A percentile compares a stretch with the other conserved stretches of the same genome.
These are phyloP conservation scores for Cutaneotrichosporon cyanovorans DNA, from an alignment of 1,284 basidiomycete species.

Conservation along the genomic window DNA sequence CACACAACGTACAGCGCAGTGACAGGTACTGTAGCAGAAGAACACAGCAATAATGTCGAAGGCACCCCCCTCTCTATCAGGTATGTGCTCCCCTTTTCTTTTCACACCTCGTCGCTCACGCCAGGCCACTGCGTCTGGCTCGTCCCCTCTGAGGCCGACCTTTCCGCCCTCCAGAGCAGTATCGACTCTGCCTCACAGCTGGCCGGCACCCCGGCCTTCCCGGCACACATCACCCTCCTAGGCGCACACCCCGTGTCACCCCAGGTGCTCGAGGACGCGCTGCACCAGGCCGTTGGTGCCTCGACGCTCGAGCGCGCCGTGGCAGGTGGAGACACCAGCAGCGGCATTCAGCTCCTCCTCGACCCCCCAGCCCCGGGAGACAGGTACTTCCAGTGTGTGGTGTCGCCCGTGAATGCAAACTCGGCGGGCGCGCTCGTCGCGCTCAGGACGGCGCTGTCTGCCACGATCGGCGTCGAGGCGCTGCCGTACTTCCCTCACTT, in stretches of 20 bases:
- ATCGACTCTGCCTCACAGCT: slow-evolving; percentile 9
- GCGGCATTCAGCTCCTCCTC: slow-evolving; percentile 1
- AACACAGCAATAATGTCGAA: too few species aligned
- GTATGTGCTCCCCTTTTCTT: too few species aligned
- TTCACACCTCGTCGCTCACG: slow-evolving; percentile 1
- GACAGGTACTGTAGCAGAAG: too few species aligned
- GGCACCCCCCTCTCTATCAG: too few species aligned
- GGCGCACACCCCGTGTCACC: neutral
- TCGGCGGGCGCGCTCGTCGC: slow-evolving; percentile 8
- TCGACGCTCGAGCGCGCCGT: slow-evolving; percentile 1
- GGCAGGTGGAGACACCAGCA: neutral
- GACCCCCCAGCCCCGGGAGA: slow-evolving; percentile 13
- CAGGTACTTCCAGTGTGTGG: slow-evolving; percentile 35
- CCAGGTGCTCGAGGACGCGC: neutral
- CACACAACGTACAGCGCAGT: too few species aligned
- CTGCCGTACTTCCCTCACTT: slow-evolving; percentile 34
- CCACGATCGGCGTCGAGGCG: slow-evolving; percentile 1
- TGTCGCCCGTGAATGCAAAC: slow-evolving; percentile 22
- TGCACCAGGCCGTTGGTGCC: neutral
- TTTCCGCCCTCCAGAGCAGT: slow-evolving; percentile 5
- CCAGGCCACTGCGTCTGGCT: slow-evolving; percentile 24
- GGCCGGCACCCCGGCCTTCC: slow-evolving; percentile 20
- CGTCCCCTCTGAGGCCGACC: slow-evolving; percentile 5
- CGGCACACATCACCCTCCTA: slow-evolving; percentile 33
- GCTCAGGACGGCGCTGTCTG: slow-evolving; percentile 11